phyloP scores from a whole-genome alignment of 83 land plant species.

The Picea engelmannii region DNA sequence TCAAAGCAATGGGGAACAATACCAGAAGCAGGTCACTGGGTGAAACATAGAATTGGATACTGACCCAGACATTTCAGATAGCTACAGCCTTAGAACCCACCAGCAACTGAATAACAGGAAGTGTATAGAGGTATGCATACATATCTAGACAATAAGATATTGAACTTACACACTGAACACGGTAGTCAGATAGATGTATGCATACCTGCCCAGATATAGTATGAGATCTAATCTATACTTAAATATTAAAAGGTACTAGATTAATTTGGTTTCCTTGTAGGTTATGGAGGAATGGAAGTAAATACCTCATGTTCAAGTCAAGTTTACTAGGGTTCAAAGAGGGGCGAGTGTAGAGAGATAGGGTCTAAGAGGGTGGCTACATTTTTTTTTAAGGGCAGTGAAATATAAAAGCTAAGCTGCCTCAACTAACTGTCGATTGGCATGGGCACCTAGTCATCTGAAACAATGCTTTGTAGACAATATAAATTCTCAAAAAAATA shows the following conservation, averaged over 20 bases:
- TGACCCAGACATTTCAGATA: neutral
- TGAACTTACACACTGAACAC: no score
- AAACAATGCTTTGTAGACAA: neutral
- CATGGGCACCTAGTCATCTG: neutral
- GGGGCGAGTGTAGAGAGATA: neutral
- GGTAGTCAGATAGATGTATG: neutral
- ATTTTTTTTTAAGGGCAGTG: neutral
- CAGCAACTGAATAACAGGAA: neutral
- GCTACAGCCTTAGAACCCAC: neutral
- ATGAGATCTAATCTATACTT: neutral
- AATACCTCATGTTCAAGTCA: neutral
- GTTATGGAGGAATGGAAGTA: neutral
- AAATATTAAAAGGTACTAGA: neutral
- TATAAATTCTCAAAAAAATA: neutral
- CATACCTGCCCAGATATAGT: neutral
- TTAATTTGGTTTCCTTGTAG: no score
- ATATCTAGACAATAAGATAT: neutral
- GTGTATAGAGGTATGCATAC: neutral
- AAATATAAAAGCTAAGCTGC: neutral
- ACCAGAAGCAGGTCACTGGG: neutral
- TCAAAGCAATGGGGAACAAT: conserved; percentile 4
- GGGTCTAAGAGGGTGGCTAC: neutral
- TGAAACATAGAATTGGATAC: neutral
- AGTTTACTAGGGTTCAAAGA: neutral
- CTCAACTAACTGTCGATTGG: neutral